Evolutionary conservation across 768 basidiomycete species (phyloP), one percentile per base, ranked within the genome.

Genomic region (Psilocybe cyanescens): DNA sequence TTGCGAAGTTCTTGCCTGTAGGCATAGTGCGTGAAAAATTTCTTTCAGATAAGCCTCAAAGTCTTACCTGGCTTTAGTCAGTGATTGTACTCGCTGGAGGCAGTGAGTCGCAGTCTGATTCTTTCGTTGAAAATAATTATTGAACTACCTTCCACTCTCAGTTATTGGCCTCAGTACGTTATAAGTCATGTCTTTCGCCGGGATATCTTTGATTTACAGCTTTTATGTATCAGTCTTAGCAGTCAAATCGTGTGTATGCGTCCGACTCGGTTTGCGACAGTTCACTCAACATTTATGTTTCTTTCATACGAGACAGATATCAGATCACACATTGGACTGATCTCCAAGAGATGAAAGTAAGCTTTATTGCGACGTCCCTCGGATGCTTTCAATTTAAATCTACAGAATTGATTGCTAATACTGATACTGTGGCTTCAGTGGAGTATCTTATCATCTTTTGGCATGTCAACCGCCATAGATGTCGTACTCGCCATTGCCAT

Each of bases 381-480:
- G 37, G 8, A 11, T 19, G 3, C 30, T 30, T 17, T 37, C 45
- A 44, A 57, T 11, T 19, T 14, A 28, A 28, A 51, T 52, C 24
- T 24, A 24, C 24, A 24, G 2, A 24, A 24, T 11, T 4, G 48
- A 37, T 39, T 44, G 16, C 35, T 35, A 5, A 0, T 28, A 4
- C 39, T 29, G 1, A 39, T 24, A 31, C n/a, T 39, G 17, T 33
- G 9, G 4, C 4, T n/a, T 49, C 30, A 66, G 65, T 66, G 65
- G 65, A 51, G 55, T 2, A 52, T 66, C 4, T 48, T 51, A 28
- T 49, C 60, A 1, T 60, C 60, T 3, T 63, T 66, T 17, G 62
- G 57, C 9, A 59, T 59, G 24, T 59, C 62, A 5, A 66, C 65
- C 5, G 37, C 41, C 11, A 66, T 61, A n/a, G 65, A 66, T 39